A percentile compares a stretch with the other conserved stretches of the same genome.
Evolutionary conservation across 805 yeast genomes (phyloP).

Genomic region (Saccharomycopsis sp.): DNA sequence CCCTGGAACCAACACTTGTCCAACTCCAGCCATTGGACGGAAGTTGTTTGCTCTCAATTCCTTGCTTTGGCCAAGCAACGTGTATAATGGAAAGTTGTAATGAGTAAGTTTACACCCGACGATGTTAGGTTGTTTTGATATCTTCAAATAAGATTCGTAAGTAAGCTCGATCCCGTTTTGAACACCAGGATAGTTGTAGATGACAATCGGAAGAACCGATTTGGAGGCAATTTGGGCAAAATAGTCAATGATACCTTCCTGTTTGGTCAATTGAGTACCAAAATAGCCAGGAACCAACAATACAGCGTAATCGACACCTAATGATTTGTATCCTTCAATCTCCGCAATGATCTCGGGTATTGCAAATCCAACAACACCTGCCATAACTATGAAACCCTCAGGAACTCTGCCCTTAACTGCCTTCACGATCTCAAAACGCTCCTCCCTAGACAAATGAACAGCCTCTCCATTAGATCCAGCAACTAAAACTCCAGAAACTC

Average conservation of each 20-base stretch:
- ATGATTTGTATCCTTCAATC: slow-evolving; percentile 24
- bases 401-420: slow-evolving; percentile 29
- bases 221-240: slow-evolving; percentile 28
- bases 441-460: slow-evolving; percentile 28
- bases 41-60: slow-evolving; percentile 33
- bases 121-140: slow-evolving; percentile 30
- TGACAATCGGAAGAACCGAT: slow-evolving; percentile 30
- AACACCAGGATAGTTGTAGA: slow-evolving; percentile 33
- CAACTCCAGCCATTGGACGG: slow-evolving; percentile 40
- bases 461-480: slow-evolving; percentile 36
- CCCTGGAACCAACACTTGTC: slow-evolving; percentile 43
- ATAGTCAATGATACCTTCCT: slow-evolving; percentile 29
- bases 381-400: slow-evolving; percentile 29
- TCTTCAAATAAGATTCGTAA: slow-evolving; percentile 23
- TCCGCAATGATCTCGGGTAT: slow-evolving; percentile 27
- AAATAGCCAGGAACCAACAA: slow-evolving; percentile 32
- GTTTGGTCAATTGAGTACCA: slow-evolving; percentile 29
- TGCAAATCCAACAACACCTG: slow-evolving; percentile 28
- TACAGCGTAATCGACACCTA: slow-evolving; percentile 31
- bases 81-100: slow-evolving; percentile 40
- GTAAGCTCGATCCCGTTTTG: slow-evolving; percentile 28
- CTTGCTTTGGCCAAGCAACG: slow-evolving; percentile 35
- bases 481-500: slow-evolving; percentile 32
- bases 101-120: slow-evolving; percentile 38
- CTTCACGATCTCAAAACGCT: slow-evolving; percentile 26